These are phyloP conservation scores for Plasmodium yoelii DNA, from an alignment of 169 alveolate species.

Conservation along the genomic window DNA sequence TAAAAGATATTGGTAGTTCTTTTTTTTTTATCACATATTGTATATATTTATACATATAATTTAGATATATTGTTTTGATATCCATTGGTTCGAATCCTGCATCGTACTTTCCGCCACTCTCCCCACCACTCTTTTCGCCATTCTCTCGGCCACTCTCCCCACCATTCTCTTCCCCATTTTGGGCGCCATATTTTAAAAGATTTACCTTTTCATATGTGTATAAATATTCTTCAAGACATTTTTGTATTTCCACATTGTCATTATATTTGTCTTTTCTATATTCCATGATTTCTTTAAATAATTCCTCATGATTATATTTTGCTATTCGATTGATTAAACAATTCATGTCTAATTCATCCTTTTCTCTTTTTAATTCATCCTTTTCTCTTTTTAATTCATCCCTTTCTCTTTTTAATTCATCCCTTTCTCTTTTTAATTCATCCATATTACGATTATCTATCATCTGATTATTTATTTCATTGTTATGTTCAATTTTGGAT, in stretches of 20 bases:
- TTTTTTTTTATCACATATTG: slow-evolving; percentile 46
- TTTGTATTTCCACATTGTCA: slow-evolving; percentile 50
- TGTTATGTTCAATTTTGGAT: background rate
- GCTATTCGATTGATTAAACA: slow-evolving; percentile 46
- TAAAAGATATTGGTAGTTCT: slow-evolving; percentile 58
- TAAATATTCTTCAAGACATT: slow-evolving; percentile 64
- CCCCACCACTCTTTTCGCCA: background rate
- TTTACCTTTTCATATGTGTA: slow-evolving; percentile 62
- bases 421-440: background rate
- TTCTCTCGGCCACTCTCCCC: too few species aligned
- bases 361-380: slow-evolving; percentile 38
- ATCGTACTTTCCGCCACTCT: background rate
- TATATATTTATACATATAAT: slow-evolving; percentile 71
- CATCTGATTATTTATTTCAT: background rate
- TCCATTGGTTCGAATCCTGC: slow-evolving; percentile 43
- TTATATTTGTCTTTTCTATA: slow-evolving; percentile 49
- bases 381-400: too few species aligned
- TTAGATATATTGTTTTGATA: slow-evolving; percentile 40
- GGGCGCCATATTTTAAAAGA: slow-evolving; percentile 6
- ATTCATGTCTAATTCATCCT: slow-evolving; percentile 41
- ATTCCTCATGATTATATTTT: slow-evolving; percentile 60
- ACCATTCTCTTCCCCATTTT: background rate
- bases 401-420: too few species aligned
- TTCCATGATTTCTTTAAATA: slow-evolving; percentile 63
- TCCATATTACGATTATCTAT: too few species aligned